Percentiles rank a stretch among this genome's conserved stretches.
These are phyloP conservation scores for Sorghum bicolor DNA, from an alignment of 176 grass and related monocot species.

Conservation along the genomic window Sorghum_bicolor_NCBIv3 NC_012873.2:4952501-4953000, in stretches of 20 bases:
- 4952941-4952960: neutral
- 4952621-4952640: conserved; percentile 68
- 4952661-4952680: conserved; percentile 96
- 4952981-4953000: neutral
- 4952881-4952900: conserved; percentile 56
- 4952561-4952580: neutral
- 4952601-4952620: conserved; percentile 77
- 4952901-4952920: conserved; percentile 28
- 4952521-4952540: neutral
- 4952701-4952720: conserved; percentile 6
- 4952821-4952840: conserved; percentile 94
- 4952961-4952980: neutral
- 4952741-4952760: conserved; percentile 9
- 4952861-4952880: conserved; percentile 91
- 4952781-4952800: conserved; percentile 36
- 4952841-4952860: conserved; percentile 99
- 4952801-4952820: conserved; percentile 97
- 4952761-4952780: conserved; percentile 25
- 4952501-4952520: neutral
- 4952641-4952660: conserved; percentile 84
- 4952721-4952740: conserved; percentile 5
- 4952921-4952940: neutral
- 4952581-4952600: conserved; percentile 32
- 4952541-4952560: neutral
- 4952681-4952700: conserved; percentile 59